Evolutionary conservation across 192 early-diverging fungal genomes (phyloP), one percentile per base, ranked within the genome.

Genomic region (Mortierella antarctica): DNA sequence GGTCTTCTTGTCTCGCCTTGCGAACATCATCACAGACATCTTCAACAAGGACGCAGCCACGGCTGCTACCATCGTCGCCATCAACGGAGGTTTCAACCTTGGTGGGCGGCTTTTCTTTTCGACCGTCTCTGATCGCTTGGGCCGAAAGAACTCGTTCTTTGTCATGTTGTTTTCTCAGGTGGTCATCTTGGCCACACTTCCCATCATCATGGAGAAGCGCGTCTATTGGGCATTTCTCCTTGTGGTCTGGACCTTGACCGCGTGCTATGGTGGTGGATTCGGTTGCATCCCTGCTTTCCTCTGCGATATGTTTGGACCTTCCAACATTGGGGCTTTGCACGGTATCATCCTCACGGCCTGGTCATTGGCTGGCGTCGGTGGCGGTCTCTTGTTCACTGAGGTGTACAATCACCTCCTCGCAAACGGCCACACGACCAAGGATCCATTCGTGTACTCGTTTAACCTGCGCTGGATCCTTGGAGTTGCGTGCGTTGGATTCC

Each of bases 401-500:
- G 70, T 93, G 12, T 86, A 88, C 65, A 84, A 83, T 56, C 40
- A 65, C 18, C 65, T 87, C 50, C 78, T 81, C 4, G 66, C 61
- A 7, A 64, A 57, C 47, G 82, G 80, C 23, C 75, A 83, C 76
- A 83, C 83, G 41, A 74, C 85, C 50, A 69, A 78, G 31, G 85
- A 88, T 48, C 86, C 86, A 51, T 82, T 40, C n/a, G 74, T 88
- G 4, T 88, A 87, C 63, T 67, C 84, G 40, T 56, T 84, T 72
- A 91, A 93, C 85, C 86, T 91, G 83, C 86, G 83, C 82, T 93
- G 92, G 92, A 90, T 93, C 56, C 73, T 92, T n/a, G 84, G 82
- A 20, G 69, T 92, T 7, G 80, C 89, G 2, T 63, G 84, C 23
- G 74, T 87, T 59, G 92, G 91, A 5, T 87, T 90, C 84, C 7